phyloP scores from a whole-genome alignment of 305 asterid species.

The Fraxinus ornus region DNA sequence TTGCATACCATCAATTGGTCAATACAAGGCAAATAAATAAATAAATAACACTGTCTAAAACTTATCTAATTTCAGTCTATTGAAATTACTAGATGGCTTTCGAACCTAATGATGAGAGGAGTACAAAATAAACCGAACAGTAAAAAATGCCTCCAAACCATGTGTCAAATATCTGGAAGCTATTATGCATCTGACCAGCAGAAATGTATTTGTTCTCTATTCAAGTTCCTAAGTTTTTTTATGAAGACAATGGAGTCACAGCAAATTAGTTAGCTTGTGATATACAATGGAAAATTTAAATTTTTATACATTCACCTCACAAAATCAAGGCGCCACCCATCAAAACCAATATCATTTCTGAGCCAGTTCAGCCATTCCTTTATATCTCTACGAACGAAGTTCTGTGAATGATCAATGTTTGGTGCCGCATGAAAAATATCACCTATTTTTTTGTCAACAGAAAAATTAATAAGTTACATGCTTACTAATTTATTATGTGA shows the following conservation, averaged over 20 bases:
- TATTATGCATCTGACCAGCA: not conserved
- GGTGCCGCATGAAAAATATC: constrained; percentile 65
- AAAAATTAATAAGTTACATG: not conserved
- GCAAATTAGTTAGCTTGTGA: not conserved
- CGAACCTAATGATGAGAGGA: not conserved
- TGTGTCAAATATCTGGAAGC: not conserved
- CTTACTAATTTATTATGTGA: not conserved
- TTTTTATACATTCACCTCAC: constrained; percentile 33
- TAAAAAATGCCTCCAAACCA: not conserved
- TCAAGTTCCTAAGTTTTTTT: not conserved
- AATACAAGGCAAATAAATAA: not conserved
- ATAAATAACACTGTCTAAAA: not conserved
- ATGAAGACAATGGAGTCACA: not conserved
- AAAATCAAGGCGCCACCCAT: constrained; percentile 67
- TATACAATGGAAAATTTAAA: not conserved
- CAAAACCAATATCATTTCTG: constrained; percentile 52
- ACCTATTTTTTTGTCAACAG: constrained; percentile 24
- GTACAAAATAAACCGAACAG: not conserved
- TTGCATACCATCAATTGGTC: not conserved
- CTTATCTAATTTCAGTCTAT: not conserved
- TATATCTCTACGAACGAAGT: constrained; percentile 49
- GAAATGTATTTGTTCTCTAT: not conserved
- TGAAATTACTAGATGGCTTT: not conserved
- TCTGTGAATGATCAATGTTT: constrained; percentile 58
- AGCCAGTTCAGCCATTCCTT: constrained; percentile 58